Conservation (phyloP, 2,329 filamentous ascomycete species). For the Colletotrichum sublineola region DNA sequence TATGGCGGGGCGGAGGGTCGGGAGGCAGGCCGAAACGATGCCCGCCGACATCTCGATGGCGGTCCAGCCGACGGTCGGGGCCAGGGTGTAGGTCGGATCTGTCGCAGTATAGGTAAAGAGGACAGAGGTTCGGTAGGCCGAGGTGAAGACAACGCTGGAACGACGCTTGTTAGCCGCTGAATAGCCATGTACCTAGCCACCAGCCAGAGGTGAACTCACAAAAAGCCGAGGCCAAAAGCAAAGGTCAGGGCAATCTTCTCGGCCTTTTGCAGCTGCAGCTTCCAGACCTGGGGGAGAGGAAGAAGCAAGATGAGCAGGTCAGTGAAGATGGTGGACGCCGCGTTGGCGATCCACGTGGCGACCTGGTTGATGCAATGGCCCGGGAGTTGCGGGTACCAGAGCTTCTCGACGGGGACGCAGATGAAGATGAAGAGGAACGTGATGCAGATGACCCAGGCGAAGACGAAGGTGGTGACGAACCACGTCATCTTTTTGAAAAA, state of each 20-base stretch:
- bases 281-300: conserved; percentile 61
- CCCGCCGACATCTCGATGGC: conserved; percentile 63
- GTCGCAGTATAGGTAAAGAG: conserved; percentile 58
- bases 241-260: conserved; percentile 60
- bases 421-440: conserved; percentile 66
- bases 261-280: conserved; percentile 54
- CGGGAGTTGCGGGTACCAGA: conserved; percentile 60
- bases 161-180: neutral
- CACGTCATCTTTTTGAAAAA: conserved; percentile 59
- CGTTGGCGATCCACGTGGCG: conserved; percentile 64
- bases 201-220: conserved; percentile 48
- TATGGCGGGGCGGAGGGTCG: conserved; percentile 63
- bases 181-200: rapidly evolving
- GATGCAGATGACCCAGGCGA: conserved; percentile 62
- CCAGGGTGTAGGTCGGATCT: conserved; percentile 62
- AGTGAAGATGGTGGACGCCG: conserved; percentile 60
- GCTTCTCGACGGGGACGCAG: conserved; percentile 63
- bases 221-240: conserved; percentile 60
- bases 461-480: conserved; percentile 57
- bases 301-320: conserved; percentile 61
- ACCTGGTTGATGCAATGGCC: conserved; percentile 64
- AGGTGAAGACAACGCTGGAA: conserved; percentile 60
- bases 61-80: conserved; percentile 61
- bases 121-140: conserved; percentile 61
- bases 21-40: conserved; percentile 66